Base-by-base conservation (phyloP, 345 rosid species). In the Hibiscus tridactylites region DNA sequence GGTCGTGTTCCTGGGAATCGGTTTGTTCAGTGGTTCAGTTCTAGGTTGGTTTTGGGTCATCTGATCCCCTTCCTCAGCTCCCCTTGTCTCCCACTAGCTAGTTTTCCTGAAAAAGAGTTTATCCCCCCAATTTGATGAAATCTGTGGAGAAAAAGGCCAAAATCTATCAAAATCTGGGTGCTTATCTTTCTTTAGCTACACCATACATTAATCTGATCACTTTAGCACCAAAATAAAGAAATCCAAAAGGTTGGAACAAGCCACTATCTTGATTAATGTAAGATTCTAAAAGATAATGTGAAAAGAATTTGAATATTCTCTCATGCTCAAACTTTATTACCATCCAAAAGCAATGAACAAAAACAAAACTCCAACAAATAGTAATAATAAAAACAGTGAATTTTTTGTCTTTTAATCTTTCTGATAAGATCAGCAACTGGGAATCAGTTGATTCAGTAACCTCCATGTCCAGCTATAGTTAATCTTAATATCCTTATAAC, bases 31-130 rank as follows among this genome's bases (percentile, higher is more conserved):
- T 70, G 97, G 98, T 59, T 91, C 96, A 0, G 46, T 9, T 77
- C 84, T 88, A 70, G 88, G 98, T 17, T 94, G 98, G 98, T 79
- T 91, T 79, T 91, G 97, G 97, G 75, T 86, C 71, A 78, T 91
- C 13, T 87, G 68, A 84, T 7, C 70, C 60, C 28, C 28, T 62
- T 68, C 54, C 16, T 10, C 6, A 19, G 21, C 28, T 46, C 13
- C 54, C 49, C 2, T n/a, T 24, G 42, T 58, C 19, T 54, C 61
- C 50, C 42, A 17, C 16, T 56, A 69, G 61, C 49, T 29, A 31
- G 72, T 53, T 69, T 49, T 44, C 53, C 53, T 42, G 69, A 5
- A 65, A 19, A 11, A 61, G 1, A 17, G 46, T 42, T 8, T 42
- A 42, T 8, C 11, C 11, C 11, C 46, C 8, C 46, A 42, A 8